Evolutionary conservation across 176 grass and related monocot genomes (phyloP), one percentile per base, ranked within the genome.

Genomic region (Oryza rufipogon): DNA sequence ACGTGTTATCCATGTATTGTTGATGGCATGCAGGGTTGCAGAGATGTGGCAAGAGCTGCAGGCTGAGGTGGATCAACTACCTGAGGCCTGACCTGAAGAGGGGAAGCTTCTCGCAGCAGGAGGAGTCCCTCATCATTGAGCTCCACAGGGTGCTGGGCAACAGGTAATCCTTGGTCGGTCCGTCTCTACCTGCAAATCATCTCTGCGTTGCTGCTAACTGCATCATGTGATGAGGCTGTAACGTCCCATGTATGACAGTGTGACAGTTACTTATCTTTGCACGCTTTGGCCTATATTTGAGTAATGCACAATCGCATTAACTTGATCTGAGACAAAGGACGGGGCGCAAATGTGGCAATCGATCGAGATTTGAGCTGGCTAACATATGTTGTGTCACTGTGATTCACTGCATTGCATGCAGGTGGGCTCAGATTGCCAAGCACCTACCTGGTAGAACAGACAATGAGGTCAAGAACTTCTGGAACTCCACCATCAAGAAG

Each of bases 41-140:
- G 87, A 92, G 97, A 86, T 99, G 97, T 36, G 97, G 97, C 48
- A 99, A 99, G 88, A 99, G 97, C 85, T 99, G 97, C 90, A 96
- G 97, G 84, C 88, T 99, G 83, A 76, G 97, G 86, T 99, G 97
- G 97, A 99, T 99, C 90, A 99, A 99, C 88, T 99, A 99, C 80
- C 93, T 99, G 67, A 92, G 97, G 64, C 97, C 93, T 51, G 97
- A 99, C 78, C 79, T 99, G n/a, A 99, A 99, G 85, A 90, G 97
- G 81, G 97, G 97, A 4, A 96, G 94, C 88, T 99, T 99, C 93
- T 94, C 93, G 66, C 90, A 89, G 71, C 89, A 96, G 79, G 97
- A 99, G 88, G 97, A 99, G 80, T 90, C 93, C 6, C 97, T 99
- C 82, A 99, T 99, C 79, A 45, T 99, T 12, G 91, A 99, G 25